Conservation (phyloP, 495 filamentous ascomycete genomes). For the Paragyromitra xinjiangensis region DNA sequence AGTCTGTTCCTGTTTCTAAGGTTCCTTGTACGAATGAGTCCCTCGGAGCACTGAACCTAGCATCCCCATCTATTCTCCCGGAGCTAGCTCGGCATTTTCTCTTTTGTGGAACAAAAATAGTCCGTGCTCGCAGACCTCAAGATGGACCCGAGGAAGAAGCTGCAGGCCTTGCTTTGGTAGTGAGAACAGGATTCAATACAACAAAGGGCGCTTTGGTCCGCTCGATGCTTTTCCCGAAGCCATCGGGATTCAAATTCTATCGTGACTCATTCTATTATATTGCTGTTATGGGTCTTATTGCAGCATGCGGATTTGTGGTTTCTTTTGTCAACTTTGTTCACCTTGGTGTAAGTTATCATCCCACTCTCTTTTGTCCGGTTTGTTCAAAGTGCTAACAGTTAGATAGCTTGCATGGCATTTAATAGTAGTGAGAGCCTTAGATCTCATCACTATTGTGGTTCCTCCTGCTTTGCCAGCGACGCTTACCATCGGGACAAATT, state of each 20-base stretch:
- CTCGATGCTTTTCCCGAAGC: conserved; percentile 98
- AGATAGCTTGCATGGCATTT: conserved; percentile 78
- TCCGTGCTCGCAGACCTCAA: conserved; percentile 86
- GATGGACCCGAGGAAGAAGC: conserved; percentile 86
- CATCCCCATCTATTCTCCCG: conserved; percentile 78
- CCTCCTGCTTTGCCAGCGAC: conserved; percentile 97
- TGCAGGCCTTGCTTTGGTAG: conserved; percentile 88
- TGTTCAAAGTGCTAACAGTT: conserved; percentile 51
- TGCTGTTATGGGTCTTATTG: conserved; percentile 93
- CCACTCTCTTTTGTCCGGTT: background rate
- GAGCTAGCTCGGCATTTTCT: conserved; percentile 86
- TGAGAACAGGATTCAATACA: conserved; percentile 94
- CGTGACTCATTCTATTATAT: conserved; percentile 98
- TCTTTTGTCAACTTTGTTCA: conserved; percentile 93
- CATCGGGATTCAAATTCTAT: conserved; percentile 98
- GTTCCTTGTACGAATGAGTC: conserved; percentile 83
- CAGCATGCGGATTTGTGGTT: conserved; percentile 83
- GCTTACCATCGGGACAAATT: conserved; percentile 94
- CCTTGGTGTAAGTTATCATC: conserved; percentile 66
- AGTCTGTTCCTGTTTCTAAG: conserved; percentile 97
- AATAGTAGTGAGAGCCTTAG: conserved; percentile 89
- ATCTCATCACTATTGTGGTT: conserved; percentile 97
- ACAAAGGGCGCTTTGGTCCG: conserved; percentile 96
- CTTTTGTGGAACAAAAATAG: conserved; percentile 94
- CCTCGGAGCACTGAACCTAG: conserved; percentile 75